These are phyloP conservation scores for Ophiostoma sp. DNA, from an alignment of 2,329 filamentous ascomycete species.

Conservation along the genomic window DNA sequence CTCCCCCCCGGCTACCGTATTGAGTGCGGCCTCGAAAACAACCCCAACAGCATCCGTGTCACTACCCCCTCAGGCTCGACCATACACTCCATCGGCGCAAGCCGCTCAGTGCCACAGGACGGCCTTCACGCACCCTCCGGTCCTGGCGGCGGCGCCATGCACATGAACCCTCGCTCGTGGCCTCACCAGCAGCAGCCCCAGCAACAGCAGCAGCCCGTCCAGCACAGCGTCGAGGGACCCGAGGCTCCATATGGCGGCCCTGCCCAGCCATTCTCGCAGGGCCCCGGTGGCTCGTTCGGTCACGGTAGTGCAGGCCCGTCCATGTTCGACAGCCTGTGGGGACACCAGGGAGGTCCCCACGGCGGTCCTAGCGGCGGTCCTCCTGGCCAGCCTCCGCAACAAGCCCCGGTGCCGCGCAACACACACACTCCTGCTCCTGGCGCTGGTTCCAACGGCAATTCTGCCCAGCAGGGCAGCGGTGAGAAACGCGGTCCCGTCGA, in stretches of 20 bases:
- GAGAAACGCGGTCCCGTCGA: slow-evolving; percentile 93
- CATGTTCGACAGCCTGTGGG: slow-evolving; percentile 24
- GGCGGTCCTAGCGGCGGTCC: slow-evolving; percentile 14
- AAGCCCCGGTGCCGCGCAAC: slow-evolving; percentile 46
- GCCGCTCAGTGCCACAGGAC: slow-evolving; percentile 46
- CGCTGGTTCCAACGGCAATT: slow-evolving; percentile 57
- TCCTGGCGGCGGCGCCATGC: slow-evolving; percentile 32
- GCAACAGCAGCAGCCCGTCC: slow-evolving; percentile 42
- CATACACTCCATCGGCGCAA: slow-evolving; percentile 70
- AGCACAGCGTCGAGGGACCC: slow-evolving; percentile 58
- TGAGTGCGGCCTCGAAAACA: slow-evolving; percentile 87
- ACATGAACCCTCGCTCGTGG: slow-evolving; percentile 38
- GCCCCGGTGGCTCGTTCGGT: slow-evolving; percentile 32
- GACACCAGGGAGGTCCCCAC: slow-evolving; percentile 17
- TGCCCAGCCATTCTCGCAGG: slow-evolving; percentile 42
- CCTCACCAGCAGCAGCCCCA: slow-evolving; percentile 38
- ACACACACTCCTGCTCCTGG: slow-evolving; percentile 50
- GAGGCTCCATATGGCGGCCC: slow-evolving; percentile 58
- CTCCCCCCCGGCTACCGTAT: slow-evolving; percentile 93
- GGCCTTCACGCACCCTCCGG: slow-evolving; percentile 36
- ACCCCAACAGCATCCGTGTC: slow-evolving; percentile 92
- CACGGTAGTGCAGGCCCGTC: slow-evolving; percentile 16
- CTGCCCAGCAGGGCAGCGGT: slow-evolving; percentile 55
- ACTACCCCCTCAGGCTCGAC: slow-evolving; percentile 98
- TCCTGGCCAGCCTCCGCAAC: slow-evolving; percentile 27